These are phyloP conservation scores for Penicillium sp. DNA, from an alignment of 2,329 filamentous ascomycete species.

Conservation along the genomic window DNA sequence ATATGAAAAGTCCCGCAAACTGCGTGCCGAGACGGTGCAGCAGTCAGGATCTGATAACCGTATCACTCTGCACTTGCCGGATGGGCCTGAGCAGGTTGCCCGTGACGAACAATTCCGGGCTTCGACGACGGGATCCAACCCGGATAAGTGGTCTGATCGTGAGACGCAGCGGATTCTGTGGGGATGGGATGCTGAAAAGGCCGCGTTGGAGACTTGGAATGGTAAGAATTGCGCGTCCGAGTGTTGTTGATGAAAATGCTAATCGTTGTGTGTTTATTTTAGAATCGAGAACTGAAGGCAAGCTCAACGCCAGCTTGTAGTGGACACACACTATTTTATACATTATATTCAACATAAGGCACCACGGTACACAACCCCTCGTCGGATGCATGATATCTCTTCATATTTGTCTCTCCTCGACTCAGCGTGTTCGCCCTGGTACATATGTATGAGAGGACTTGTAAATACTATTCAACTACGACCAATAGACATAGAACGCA, in stretches of 20 bases:
- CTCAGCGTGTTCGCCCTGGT: neutral
- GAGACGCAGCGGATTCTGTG: conserved; percentile 62
- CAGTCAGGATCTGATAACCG: conserved; percentile 46
- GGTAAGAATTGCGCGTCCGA: conserved; percentile 25
- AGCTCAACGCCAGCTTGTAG: conserved; percentile 28
- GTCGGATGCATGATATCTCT: neutral
- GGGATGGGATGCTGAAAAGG: conserved; percentile 47
- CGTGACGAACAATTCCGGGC: conserved; percentile 48
- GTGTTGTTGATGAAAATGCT: neutral
- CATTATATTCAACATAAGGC: conserved; percentile 10
- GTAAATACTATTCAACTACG: conserved; percentile 9
- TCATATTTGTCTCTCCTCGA: neutral
- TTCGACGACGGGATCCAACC: conserved; percentile 43
- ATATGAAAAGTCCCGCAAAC: conserved; percentile 48
- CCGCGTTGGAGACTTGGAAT: conserved; percentile 40
- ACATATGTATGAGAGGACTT: conserved; percentile 13
- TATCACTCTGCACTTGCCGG: conserved; percentile 46
- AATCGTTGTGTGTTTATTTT: neutral
- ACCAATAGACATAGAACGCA: conserved; percentile 12
- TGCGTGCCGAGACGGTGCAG: conserved; percentile 48
- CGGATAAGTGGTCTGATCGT: conserved; percentile 70
- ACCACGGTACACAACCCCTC: neutral
- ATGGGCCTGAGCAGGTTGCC: conserved; percentile 48
- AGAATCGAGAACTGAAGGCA: conserved; percentile 9
- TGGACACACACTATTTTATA: neutral